These are phyloP conservation scores for Fremontodendron californicum DNA, from an alignment of 345 rosid genomes.

Conservation along the genomic window DNA sequence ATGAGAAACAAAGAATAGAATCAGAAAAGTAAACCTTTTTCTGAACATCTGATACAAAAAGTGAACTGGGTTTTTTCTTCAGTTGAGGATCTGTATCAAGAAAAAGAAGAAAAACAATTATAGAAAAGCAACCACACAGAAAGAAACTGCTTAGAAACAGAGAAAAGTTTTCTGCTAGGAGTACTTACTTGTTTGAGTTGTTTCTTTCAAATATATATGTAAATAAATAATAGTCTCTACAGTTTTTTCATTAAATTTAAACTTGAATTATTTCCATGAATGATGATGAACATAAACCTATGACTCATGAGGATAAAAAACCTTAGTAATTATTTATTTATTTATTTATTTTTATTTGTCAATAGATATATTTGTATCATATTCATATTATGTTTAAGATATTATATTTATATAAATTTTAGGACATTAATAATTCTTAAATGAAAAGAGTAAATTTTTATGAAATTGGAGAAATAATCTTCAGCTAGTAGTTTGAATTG, in stretches of 20 bases:
- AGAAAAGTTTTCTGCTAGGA: background rate
- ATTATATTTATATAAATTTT: no score
- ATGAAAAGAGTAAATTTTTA: no score
- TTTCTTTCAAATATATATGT: background rate
- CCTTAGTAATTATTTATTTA: background rate
- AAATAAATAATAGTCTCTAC: background rate
- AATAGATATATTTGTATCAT: no score
- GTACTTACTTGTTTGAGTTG: background rate
- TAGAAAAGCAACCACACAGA: background rate
- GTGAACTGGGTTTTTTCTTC: background rate
- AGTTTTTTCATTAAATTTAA: background rate
- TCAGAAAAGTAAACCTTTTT: background rate
- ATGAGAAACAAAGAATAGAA: background rate
- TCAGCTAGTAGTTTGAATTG: no score
- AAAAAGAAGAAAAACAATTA: background rate
- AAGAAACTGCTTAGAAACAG: conserved; percentile 11
- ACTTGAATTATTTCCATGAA: background rate
- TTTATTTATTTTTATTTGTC: background rate
- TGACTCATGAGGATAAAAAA: background rate
- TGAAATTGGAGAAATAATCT: no score
- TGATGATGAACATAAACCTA: background rate
- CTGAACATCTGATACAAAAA: background rate
- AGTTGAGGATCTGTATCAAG: background rate
- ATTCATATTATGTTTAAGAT: no score
- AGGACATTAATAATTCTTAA: no score